Conservation (phyloP, 345 rosid species). For the Barbarea vulgaris region DNA sequence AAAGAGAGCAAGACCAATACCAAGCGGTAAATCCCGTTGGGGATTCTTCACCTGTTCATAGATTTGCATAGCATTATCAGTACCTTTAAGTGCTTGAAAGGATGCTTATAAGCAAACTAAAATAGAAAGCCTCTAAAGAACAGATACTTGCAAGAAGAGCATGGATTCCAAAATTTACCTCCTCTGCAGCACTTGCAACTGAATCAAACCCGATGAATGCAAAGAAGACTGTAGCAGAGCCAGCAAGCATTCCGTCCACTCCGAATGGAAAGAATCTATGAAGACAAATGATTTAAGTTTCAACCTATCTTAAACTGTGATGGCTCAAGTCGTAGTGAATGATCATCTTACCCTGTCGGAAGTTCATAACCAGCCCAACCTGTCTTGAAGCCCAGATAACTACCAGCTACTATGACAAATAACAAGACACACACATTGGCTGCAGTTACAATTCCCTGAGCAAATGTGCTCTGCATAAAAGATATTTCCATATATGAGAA, state of each 20-base stretch:
- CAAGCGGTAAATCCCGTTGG: conserved; percentile 95
- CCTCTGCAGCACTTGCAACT: conserved; percentile 98
- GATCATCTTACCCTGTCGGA: conserved; percentile 72
- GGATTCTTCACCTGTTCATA: conserved; percentile 86
- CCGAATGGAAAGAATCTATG: conserved; percentile 88
- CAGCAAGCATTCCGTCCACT: conserved; percentile 96
- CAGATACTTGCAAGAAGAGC: conserved; percentile 2
- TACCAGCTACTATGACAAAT: conserved; percentile 81
- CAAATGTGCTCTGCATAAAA: conserved; percentile 77
- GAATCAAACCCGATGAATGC: conserved; percentile 96
- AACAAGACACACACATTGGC: conserved; percentile 82
- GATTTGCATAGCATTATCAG: conserved; percentile 14
- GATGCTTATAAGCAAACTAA: neutral
- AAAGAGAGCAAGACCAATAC: conserved; percentile 81
- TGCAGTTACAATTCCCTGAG: conserved; percentile 77
- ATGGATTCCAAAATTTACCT: conserved; percentile 49
- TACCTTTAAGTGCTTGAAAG: neutral
- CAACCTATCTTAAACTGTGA: conserved; percentile 10
- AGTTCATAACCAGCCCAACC: conserved; percentile 96
- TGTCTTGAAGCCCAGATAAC: conserved; percentile 83
- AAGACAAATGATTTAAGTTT: neutral
- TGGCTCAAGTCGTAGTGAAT: neutral
- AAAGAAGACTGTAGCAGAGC: conserved; percentile 95
- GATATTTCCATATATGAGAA: neutral
- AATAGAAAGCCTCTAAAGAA: neutral